Percentiles rank a stretch among this genome's conserved stretches.
Conservation (phyloP, 495 filamentous ascomycete genomes). For the Podospora appendiculata region DNA sequence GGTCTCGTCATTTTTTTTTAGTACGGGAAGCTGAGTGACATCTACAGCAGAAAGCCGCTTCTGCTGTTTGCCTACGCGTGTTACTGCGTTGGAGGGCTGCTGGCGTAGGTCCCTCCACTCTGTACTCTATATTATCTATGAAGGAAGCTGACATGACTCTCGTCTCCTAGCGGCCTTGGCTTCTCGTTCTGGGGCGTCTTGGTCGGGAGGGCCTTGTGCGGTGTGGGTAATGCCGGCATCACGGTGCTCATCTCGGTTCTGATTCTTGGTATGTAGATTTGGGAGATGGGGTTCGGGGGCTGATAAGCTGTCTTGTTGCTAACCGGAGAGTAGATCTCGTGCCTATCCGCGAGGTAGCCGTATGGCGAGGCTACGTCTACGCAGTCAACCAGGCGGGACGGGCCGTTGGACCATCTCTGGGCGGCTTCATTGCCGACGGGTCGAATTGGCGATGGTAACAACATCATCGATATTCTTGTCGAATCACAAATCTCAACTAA, state of each 20-base stretch:
- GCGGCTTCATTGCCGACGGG: conserved; percentile 5
- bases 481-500: neutral
- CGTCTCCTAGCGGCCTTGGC: neutral
- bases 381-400: conserved; percentile 10
- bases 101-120: neutral
- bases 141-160: neutral
- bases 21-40: conserved; percentile 12
- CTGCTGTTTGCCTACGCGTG: conserved; percentile 3
- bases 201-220: conserved; percentile 5
- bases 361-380: conserved; percentile 13
- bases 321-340: conserved; percentile 6
- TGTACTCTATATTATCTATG: no score
- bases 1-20: neutral
- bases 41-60: conserved; percentile 12
- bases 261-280: conserved; percentile 6
- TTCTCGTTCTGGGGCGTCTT: conserved; percentile 7
- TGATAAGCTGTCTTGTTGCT: neutral
- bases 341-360: conserved; percentile 11
- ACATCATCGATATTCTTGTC: neutral
- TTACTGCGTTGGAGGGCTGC: conserved; percentile 1
- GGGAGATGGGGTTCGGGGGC: neutral
- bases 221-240: conserved; percentile 10
- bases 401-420: conserved; percentile 8
- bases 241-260: conserved; percentile 11
- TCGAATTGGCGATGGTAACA: conserved; percentile 9